Evolutionary conservation across 441 rosid genomes (phyloP).

Genomic region (Melastoma candidum): DNA sequence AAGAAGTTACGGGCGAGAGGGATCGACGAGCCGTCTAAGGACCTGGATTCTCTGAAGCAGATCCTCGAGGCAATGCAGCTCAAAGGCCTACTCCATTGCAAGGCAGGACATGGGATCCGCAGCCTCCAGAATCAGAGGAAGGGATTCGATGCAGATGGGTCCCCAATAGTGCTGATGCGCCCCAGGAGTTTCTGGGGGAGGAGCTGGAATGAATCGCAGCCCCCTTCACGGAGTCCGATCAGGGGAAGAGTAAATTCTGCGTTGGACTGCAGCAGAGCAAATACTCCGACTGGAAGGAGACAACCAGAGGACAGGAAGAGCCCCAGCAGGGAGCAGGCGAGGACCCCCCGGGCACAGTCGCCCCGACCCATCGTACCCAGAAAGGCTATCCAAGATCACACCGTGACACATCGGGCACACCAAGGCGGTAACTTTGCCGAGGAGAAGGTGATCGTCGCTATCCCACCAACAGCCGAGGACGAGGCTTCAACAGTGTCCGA

Average conservation of each 20-base stretch:
- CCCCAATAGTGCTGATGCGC: constrained; percentile 38
- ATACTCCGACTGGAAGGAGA: constrained; percentile 44
- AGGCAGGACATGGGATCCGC: constrained; percentile 3
- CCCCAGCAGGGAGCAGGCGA: constrained; percentile 22
- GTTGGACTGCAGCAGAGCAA: constrained; percentile 28
- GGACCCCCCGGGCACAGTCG: constrained; percentile 44
- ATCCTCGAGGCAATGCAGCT: constrained; percentile 82
- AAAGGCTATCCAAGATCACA: constrained; percentile 26
- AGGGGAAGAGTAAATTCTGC: constrained; percentile 29
- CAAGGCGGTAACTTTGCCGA: neutral
- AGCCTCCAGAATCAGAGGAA: constrained; percentile 20
- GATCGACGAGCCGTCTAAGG: constrained; percentile 60
- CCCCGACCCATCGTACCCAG: constrained; percentile 24
- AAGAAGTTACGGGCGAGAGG: constrained; percentile 55
- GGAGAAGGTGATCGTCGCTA: constrained; percentile 18
- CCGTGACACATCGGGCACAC: neutral
- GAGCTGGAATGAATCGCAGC: constrained; percentile 23
- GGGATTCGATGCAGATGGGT: constrained; percentile 19
- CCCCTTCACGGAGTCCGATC: constrained; percentile 23
- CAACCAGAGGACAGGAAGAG: constrained; percentile 29
- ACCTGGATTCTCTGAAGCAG: constrained; percentile 80
- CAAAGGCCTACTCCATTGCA: constrained; percentile 75
- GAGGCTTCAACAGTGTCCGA: constrained; percentile 49
- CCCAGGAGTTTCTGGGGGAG: constrained; percentile 15
- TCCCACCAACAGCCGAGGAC: constrained; percentile 29